Percentiles rank a stretch among this genome's conserved stretches.
phyloP scores from a whole-genome alignment of 2,329 filamentous ascomycete species.

The Alternaria gansuensis region DNA sequence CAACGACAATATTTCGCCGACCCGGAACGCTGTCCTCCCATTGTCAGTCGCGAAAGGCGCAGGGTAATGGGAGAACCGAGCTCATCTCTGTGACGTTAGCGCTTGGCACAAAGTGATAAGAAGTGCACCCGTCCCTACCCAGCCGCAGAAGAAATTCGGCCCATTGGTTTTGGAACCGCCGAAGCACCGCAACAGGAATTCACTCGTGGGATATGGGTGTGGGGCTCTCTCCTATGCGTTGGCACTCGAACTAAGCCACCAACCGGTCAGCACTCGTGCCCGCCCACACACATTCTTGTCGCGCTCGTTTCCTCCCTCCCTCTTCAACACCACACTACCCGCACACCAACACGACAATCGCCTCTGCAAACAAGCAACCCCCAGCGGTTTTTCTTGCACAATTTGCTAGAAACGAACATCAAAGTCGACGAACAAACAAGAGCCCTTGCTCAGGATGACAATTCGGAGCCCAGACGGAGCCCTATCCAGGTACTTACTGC shows the following conservation, averaged over 20 bases:
- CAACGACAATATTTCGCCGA: constrained; percentile 38
- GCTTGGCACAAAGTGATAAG: constrained; percentile 45
- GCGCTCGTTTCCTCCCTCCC: constrained; percentile 42
- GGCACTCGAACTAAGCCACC: constrained; percentile 47
- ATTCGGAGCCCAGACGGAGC: constrained; percentile 55
- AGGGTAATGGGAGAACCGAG: constrained; percentile 30
- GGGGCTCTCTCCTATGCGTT: constrained; percentile 51
- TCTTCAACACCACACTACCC: constrained; percentile 33
- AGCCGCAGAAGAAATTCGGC: constrained; percentile 31
- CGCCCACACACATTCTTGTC: constrained; percentile 38
- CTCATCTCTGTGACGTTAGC: constrained; percentile 33
- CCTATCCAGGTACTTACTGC: constrained; percentile 56
- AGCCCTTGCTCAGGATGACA: constrained; percentile 56
- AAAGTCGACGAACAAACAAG: constrained; percentile 38
- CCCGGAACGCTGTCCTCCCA: constrained; percentile 28
- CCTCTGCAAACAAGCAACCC: constrained; percentile 25
- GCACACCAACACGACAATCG: constrained; percentile 28
- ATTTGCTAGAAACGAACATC: constrained; percentile 24
- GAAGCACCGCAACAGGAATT: constrained; percentile 36
- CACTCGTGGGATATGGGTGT: constrained; percentile 40
- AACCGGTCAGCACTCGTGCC: constrained; percentile 45
- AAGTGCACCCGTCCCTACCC: constrained; percentile 42
- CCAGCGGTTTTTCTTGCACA: constrained; percentile 28
- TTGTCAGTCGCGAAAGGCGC: constrained; percentile 29
- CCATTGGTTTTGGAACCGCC: constrained; percentile 48